These are phyloP conservation scores for Cyberlindnera maritima DNA, from an alignment of 805 yeast genomes.

Conservation along the genomic window DNA sequence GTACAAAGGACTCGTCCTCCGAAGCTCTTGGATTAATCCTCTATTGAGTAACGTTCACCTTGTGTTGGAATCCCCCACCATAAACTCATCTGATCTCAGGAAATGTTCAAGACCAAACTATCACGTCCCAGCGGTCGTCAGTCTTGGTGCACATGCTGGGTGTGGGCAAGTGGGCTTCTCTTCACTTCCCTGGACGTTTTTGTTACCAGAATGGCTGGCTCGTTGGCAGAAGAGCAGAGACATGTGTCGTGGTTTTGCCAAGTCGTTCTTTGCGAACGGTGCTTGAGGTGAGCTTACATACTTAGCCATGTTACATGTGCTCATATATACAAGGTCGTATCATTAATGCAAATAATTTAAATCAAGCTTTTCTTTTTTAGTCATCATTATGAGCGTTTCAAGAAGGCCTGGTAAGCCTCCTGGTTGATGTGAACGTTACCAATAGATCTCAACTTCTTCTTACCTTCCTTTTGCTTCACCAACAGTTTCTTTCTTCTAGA, in stretches of 20 bases:
- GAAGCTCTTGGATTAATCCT: not conserved
- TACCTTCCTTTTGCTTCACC: slow-evolving; percentile 91
- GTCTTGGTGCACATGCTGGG: slow-evolving; percentile 28
- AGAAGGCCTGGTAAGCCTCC: slow-evolving; percentile 87
- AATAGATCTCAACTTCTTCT: slow-evolving; percentile 72
- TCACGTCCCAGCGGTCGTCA: slow-evolving; percentile 12
- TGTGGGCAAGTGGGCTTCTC: slow-evolving; percentile 24
- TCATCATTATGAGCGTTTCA: slow-evolving; percentile 33
- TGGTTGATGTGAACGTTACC: slow-evolving; percentile 79
- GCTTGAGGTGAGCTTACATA: not conserved
- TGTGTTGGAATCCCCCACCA: not conserved
- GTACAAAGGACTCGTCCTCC: slow-evolving; percentile 22
- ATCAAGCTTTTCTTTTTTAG: not conserved
- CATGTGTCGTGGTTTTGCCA: not conserved
- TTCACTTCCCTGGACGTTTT: slow-evolving; percentile 21
- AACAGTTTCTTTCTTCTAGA: slow-evolving; percentile 85
- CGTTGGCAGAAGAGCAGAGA: slow-evolving; percentile 10
- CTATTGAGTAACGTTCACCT: not conserved
- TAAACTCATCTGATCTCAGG: not conserved
- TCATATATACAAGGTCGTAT: not conserved
- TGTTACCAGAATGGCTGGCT: slow-evolving; percentile 22
- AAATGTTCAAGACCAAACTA: slow-evolving; percentile 3
- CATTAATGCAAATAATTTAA: not conserved
- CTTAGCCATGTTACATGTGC: not conserved
- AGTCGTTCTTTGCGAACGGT: not conserved